Evolutionary conservation across 2,329 filamentous ascomycete species (phyloP), one percentile per base, ranked within the genome.

Genomic region (Xylariaceae sp.): DNA sequence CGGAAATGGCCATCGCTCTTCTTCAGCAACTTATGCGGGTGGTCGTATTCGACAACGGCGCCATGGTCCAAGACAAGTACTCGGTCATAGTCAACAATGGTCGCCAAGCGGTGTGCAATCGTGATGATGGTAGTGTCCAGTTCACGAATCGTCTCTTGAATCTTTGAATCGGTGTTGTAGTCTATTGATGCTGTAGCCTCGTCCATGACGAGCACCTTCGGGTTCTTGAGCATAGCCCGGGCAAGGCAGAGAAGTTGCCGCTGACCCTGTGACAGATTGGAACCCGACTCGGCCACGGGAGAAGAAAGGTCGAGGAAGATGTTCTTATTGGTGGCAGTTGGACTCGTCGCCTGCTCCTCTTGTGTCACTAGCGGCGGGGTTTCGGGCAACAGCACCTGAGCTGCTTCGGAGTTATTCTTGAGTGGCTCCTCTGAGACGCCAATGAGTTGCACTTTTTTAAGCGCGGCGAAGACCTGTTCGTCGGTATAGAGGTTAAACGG

Each of bases 121-220:
- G 94, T 97, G 66, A 97, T 89, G 52, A 95, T 96, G 0, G 94
- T 99, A 67, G 90, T 89, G 57, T 85, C 87, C 60, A 97, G 80
- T 68, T 96, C 88, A n/a, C 90, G 86, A 53, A 99, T 91, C 0
- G 94, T 97, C 62, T 89, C 90, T 70, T 99, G 94, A 59, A 99
- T 97, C 73, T 96, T 96, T 44, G 86, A 79, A 63, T 99, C 94
- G 2, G 94, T 99, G 5, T 85, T 87, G 70, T 97, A 97, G 71
- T 99, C 94, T 63, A 99, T 97, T 0, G 89, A 95, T 0, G 94
- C 94, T 0, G 94, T 99, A 1, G 94, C 94, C 74, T 99, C 94
- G 69, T 99, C 94, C 94, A 99, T 97, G 64, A 99, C 86, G n/a
- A 99, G 76, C 1, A 99, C 90, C 57, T 88, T 91, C 0, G 94